Evolutionary conservation across 2,329 filamentous ascomycete species (phyloP).

Genomic region (Xylariaceae sp.): DNA sequence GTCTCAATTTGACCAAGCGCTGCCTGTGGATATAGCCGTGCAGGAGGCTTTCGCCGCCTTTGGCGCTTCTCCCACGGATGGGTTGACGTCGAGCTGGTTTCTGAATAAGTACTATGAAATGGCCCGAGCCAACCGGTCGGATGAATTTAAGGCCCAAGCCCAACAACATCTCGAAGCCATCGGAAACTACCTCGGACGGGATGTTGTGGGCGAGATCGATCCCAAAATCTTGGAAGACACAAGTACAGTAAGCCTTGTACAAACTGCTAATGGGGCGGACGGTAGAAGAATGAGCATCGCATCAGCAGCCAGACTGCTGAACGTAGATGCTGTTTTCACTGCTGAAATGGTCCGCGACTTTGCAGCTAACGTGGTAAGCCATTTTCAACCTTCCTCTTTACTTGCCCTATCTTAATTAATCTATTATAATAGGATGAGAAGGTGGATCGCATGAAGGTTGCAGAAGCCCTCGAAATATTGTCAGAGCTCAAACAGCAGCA

Average conservation of each 20-base stretch:
- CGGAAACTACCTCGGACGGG: constrained; percentile 23
- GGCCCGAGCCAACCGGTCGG: constrained; percentile 8
- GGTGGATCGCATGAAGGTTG: constrained; percentile 26
- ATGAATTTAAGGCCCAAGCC: constrained; percentile 18
- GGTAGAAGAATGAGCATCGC: constrained; percentile 30
- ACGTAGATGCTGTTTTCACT: constrained; percentile 30
- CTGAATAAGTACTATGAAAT: constrained; percentile 27
- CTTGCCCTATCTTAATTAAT: constrained; percentile 7
- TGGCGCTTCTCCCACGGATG: constrained; percentile 10
- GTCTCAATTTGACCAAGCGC: constrained; percentile 31
- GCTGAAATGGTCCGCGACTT: constrained; percentile 35
- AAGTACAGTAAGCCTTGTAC: constrained; percentile 6
- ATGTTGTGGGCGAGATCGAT: constrained; percentile 28
- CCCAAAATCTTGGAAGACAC: not conserved
- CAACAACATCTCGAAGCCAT: constrained; percentile 32
- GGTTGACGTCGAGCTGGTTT: constrained; percentile 19
- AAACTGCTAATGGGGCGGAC: not conserved
- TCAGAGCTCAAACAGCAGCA: constrained; percentile 31
- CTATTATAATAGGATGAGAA: constrained; percentile 21
- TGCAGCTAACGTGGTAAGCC: constrained; percentile 29
- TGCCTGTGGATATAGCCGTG: constrained; percentile 13
- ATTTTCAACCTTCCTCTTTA: not conserved
- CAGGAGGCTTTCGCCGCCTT: constrained; percentile 33
- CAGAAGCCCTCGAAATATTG: constrained; percentile 34
- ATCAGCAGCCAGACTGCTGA: constrained; percentile 29